Conservation (phyloP, 495 filamentous ascomycete species). For the Talaromyces borbonicus region DNA sequence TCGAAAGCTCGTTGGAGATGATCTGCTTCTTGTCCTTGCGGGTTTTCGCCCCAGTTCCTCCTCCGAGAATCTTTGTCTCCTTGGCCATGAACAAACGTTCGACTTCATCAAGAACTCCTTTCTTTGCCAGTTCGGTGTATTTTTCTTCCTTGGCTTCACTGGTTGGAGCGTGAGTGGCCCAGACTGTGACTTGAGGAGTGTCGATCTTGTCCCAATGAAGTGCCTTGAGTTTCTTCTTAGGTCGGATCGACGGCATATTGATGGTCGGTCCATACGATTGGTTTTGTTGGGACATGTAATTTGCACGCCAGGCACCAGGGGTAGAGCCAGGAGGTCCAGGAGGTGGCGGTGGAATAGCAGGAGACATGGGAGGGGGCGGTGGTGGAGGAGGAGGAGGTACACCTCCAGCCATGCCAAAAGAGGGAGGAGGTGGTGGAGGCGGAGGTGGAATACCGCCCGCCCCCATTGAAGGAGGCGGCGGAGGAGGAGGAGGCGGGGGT, state of each 20-base stretch:
- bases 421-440: slow-evolving; percentile 41
- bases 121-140: slow-evolving; percentile 81
- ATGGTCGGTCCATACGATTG: slow-evolving; percentile 33
- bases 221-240: slow-evolving; percentile 99
- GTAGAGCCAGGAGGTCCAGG: slow-evolving; percentile 50
- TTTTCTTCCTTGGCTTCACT: slow-evolving; percentile 83
- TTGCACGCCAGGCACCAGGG: slow-evolving; percentile 44
- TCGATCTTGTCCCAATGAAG: slow-evolving; percentile 99
- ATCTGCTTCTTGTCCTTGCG: slow-evolving; percentile 96
- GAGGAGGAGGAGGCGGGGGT: slow-evolving; percentile 31
- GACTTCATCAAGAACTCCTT: slow-evolving; percentile 93
- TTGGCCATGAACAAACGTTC: slow-evolving; percentile 96
- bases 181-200: slow-evolving; percentile 85
- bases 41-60: slow-evolving; percentile 50
- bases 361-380: slow-evolving; percentile 42
- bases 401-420: slow-evolving; percentile 18
- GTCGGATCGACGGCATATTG: slow-evolving; percentile 64
- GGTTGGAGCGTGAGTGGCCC: slow-evolving; percentile 79
- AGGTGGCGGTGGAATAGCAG: slow-evolving; percentile 38
- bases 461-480: slow-evolving; percentile 36
- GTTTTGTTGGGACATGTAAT: slow-evolving; percentile 37
- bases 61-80: slow-evolving; percentile 78
- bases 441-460: slow-evolving; percentile 34
- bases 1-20: slow-evolving; percentile 83
- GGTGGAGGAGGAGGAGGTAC: slow-evolving; percentile 46